A percentile compares a stretch with the other conserved stretches of the same genome.
phyloP scores from a whole-genome alignment of 371 early-diverging fungal genomes.

The Mucor saturninus region DNA sequence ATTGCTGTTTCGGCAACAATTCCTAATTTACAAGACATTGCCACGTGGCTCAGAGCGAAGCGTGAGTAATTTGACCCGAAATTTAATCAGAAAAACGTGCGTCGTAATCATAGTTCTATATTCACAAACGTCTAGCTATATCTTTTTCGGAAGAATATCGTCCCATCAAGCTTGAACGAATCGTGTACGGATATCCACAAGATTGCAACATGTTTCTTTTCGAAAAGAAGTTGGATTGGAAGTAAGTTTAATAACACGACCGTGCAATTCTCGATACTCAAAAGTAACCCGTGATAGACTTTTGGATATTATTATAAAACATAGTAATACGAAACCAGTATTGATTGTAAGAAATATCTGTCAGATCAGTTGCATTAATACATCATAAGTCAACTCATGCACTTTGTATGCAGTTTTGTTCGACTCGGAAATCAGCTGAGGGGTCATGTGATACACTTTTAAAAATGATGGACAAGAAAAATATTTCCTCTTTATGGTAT shows the following conservation, averaged over 20 bases:
- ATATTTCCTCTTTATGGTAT: conserved; percentile 30
- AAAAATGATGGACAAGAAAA: conserved; percentile 34
- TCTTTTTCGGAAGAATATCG: conserved; percentile 80
- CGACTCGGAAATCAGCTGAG: conserved; percentile 73
- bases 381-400: conserved; percentile 2
- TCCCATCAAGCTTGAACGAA: conserved; percentile 69
- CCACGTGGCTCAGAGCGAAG: conserved; percentile 64
- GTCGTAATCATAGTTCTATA: neutral
- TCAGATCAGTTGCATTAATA: neutral
- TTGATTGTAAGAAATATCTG: conserved; percentile 60
- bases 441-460: conserved; percentile 62
- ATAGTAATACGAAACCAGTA: conserved; percentile 61
- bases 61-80: conserved; percentile 24
- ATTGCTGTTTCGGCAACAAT: conserved; percentile 89
- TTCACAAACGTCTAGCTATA: conserved; percentile 21
- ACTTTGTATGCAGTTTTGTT: conserved; percentile 60
- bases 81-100: neutral
- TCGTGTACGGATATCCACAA: conserved; percentile 64
- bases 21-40: conserved; percentile 86
- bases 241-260: conserved; percentile 38
- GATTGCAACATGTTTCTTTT: conserved; percentile 61
- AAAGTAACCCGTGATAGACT: conserved; percentile 42
- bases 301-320: conserved; percentile 60
- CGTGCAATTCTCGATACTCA: neutral
- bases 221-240: conserved; percentile 70